Evolutionary conservation across 768 basidiomycete genomes (phyloP), one percentile per base, ranked within the genome.

Genomic region (Termitomyces heimii): DNA sequence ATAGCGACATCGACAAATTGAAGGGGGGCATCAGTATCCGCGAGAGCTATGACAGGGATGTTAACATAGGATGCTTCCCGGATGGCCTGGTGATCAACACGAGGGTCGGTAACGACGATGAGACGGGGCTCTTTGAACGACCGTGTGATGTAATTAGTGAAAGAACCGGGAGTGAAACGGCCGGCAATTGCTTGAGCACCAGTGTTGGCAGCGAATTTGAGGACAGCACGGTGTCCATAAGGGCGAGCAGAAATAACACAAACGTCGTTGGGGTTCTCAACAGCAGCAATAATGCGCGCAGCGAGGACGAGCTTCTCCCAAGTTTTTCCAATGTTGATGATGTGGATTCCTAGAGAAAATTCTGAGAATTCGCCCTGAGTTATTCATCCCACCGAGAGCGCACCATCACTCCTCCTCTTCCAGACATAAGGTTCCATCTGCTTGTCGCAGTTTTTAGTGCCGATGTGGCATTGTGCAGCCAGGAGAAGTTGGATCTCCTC

Each of bases 121-220:
- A 99, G 84, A 67, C 97, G 93, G 66, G 97, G 97, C 78, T 99
- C 97, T 82, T 98, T 98, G 91, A 98, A 99, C 59, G 94, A 97
- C 69, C 92, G 93, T 66, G 94, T 97, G 82, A 96, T 96, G 82
- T 98, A 98, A 82, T 99, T 99, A 72, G 97, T 98, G 80, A 98
- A 97, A 65, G 86, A 89, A 81, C 96, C 96, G 67, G 96, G 96
- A 63, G 96, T 98, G 82, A 99, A 98, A 68, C 97, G 93, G 68
- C 97, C 97, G 58, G 97, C 97, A 71, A 99, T 98, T 61, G 97
- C 93, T 73, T 96, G 92, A 47, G 96, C 97, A 63, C 97, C 97
- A 61, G 95, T 98, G 83, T 95, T 94, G 71, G 93, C 86, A 59
- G 94, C 96, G 74, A 83, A 98, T 81, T 99, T 99, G 77, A 99